A percentile compares a stretch with the other conserved stretches of the same genome.
Conservation (phyloP, 345 rosid species). For the Sisymbrium irio region DNA sequence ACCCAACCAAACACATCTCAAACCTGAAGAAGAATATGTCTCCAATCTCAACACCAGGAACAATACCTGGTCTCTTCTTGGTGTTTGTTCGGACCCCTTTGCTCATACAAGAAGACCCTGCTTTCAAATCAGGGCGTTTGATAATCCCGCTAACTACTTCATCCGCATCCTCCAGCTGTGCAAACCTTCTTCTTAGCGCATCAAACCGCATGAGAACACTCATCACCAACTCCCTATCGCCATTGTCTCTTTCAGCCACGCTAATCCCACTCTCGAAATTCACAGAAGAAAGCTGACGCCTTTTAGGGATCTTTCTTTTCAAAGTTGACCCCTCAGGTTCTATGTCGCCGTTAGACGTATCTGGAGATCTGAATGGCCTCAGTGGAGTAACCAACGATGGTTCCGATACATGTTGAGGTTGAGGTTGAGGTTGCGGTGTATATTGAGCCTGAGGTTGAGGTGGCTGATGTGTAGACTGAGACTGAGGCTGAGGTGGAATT, state of each 20-base stretch:
- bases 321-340: conserved; percentile 14
- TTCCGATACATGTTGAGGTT: not conserved
- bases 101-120: conserved; percentile 50
- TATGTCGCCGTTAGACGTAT: conserved; percentile 29
- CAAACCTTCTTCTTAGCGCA: conserved; percentile 47
- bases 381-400: conserved; percentile 43
- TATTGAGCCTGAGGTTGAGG: not conserved
- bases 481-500: not conserved
- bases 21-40: conserved; percentile 82
- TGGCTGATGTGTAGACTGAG: not conserved
- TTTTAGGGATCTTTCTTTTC: conserved; percentile 28
- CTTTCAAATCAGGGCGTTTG: conserved; percentile 50
- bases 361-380: conserved; percentile 47
- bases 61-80: conserved; percentile 60
- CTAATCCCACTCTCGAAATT: conserved; percentile 36
- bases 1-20: conserved; percentile 80
- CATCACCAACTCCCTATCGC: conserved; percentile 39
- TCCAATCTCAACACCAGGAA: conserved; percentile 86
- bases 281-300: not conserved
- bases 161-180: conserved; percentile 49
- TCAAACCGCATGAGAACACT: conserved; percentile 48
- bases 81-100: conserved; percentile 62
- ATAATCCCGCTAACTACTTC: conserved; percentile 29
- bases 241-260: conserved; percentile 41
- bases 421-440: not conserved